These are phyloP conservation scores for Taxillus chinensis DNA, from an alignment of 164 flowering plant species.

Conservation along the genomic window DNA sequence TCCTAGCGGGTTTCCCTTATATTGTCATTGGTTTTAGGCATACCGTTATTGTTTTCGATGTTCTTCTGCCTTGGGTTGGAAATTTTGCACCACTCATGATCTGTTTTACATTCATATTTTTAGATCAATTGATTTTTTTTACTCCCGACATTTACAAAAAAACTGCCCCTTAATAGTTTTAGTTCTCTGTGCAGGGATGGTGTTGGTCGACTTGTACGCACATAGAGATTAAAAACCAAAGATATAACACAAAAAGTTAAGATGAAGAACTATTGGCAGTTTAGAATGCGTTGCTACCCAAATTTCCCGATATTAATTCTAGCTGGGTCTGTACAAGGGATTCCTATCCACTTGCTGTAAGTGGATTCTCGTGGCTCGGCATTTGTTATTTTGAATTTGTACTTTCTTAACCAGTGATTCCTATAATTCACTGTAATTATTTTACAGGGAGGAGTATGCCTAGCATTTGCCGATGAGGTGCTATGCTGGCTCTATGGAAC, in stretches of 20 bases:
- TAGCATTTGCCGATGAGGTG: conserved; percentile 97
- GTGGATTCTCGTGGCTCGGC: no score
- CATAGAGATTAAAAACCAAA: conserved; percentile 87
- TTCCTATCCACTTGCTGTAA: no score
- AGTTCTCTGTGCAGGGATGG: conserved; percentile 56
- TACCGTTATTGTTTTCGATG: background rate
- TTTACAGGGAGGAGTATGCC: conserved; percentile 93
- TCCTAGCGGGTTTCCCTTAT: conserved; percentile 67
- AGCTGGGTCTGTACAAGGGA: no score
- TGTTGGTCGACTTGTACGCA: conserved; percentile 81
- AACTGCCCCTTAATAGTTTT: background rate
- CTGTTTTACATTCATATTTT: no score
- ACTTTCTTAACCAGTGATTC: no score
- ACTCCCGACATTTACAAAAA: no score
- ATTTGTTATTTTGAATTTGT: no score
- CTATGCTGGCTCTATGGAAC: conserved; percentile 99
- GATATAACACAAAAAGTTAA: conserved; percentile 84
- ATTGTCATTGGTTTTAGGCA: conserved; percentile 69
- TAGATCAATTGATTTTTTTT: no score
- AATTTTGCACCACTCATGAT: background rate
- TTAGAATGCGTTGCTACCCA: no score
- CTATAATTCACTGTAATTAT: background rate
- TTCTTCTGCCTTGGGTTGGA: background rate
- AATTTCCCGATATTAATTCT: no score
- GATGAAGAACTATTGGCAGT: conserved; percentile 96